Evolutionary conservation across 2,329 filamentous ascomycete genomes (phyloP).

Genomic region (Huntiella omanensis): DNA sequence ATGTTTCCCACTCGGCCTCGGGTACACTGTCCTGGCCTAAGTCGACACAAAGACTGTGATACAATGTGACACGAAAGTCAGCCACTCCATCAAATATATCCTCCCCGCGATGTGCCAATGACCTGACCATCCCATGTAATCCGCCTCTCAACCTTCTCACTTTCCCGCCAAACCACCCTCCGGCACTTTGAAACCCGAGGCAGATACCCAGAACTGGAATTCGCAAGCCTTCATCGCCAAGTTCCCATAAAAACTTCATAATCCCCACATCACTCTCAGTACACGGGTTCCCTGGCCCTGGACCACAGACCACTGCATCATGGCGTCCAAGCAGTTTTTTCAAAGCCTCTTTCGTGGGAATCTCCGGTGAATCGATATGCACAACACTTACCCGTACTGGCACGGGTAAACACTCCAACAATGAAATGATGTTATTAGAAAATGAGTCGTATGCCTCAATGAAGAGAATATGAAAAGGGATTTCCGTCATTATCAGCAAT

Average conservation of each 20-base stretch:
- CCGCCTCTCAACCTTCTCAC: conserved; percentile 52
- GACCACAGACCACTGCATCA: conserved; percentile 75
- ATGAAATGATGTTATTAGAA: conserved; percentile 78
- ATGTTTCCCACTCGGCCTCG: conserved; percentile 19
- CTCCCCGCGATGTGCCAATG: conserved; percentile 34
- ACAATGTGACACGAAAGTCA: conserved; percentile 52
- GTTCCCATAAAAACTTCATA: conserved; percentile 55
- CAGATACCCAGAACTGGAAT: conserved; percentile 78
- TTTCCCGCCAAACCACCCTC: conserved; percentile 44
- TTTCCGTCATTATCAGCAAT: not conserved
- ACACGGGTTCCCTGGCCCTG: conserved; percentile 69
- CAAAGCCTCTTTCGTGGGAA: conserved; percentile 17
- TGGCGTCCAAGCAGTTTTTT: conserved; percentile 32
- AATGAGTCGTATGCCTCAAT: conserved; percentile 96
- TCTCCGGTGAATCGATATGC: conserved; percentile 45
- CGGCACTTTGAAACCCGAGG: conserved; percentile 72
- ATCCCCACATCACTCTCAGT: conserved; percentile 61
- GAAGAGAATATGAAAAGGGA: conserved; percentile 47
- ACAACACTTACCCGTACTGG: conserved; percentile 43
- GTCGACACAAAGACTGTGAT: conserved; percentile 46
- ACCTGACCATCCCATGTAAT: conserved; percentile 63
- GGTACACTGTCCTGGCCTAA: conserved; percentile 28
- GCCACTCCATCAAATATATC: conserved; percentile 49
- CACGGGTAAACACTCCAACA: conserved; percentile 51
- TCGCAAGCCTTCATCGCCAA: not conserved